These are phyloP conservation scores for Fusarium nodosum DNA, from an alignment of 2,329 filamentous ascomycete species.

Conservation along the genomic window DNA sequence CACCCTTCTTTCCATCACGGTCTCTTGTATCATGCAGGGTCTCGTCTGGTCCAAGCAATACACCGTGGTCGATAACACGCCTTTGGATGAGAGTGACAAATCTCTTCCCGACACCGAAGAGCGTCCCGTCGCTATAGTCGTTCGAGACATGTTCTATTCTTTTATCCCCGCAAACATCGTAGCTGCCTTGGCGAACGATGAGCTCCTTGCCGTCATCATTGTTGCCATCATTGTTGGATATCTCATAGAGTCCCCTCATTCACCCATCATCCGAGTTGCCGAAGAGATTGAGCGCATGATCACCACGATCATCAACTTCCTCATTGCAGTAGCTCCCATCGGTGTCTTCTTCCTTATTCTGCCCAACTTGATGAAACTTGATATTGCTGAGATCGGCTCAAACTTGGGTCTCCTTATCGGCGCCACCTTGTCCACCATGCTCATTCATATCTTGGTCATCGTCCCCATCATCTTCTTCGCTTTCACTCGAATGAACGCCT, in stretches of 20 bases:
- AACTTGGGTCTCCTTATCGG: conserved; percentile 66
- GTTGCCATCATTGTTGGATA: conserved; percentile 62
- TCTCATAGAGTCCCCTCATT: conserved; percentile 56
- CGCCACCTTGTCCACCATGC: conserved; percentile 61
- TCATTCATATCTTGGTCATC: conserved; percentile 62
- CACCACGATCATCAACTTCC: conserved; percentile 60
- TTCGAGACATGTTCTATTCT: conserved; percentile 64
- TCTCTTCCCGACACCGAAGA: conserved; percentile 49
- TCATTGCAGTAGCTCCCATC: conserved; percentile 64
- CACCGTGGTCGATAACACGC: conserved; percentile 52
- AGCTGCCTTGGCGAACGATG: conserved; percentile 60
- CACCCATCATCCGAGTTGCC: conserved; percentile 58
- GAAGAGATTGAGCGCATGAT: conserved; percentile 64
- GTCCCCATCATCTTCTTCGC: conserved; percentile 60
- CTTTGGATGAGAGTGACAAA: conserved; percentile 43
- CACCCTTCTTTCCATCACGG: conserved; percentile 63
- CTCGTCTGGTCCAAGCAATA: conserved; percentile 64
- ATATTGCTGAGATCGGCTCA: conserved; percentile 61
- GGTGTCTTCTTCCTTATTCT: conserved; percentile 68
- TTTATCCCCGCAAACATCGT: conserved; percentile 65
- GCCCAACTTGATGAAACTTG: conserved; percentile 64
- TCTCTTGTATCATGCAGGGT: conserved; percentile 61
- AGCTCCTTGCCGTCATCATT: conserved; percentile 63
- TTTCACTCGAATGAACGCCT: conserved; percentile 62
- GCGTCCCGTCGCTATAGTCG: conserved; percentile 58